These are phyloP conservation scores for Colletotrichum zoysiae DNA, from an alignment of 2,329 filamentous ascomycete species.

Conservation along the genomic window DNA sequence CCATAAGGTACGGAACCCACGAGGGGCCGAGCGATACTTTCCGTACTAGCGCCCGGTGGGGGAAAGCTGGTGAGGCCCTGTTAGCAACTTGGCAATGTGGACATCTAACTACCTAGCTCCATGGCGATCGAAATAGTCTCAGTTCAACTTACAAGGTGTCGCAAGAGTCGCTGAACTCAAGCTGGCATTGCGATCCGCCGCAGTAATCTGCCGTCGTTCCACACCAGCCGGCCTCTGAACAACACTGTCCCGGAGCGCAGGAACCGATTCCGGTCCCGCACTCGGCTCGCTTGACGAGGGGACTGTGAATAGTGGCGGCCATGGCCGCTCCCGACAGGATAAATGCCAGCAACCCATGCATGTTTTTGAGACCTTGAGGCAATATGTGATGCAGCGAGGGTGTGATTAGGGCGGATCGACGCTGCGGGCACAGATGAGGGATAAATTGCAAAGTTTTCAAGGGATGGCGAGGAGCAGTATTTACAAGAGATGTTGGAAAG, in stretches of 20 bases:
- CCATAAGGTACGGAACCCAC: constrained; percentile 55
- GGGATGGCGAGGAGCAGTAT: constrained; percentile 31
- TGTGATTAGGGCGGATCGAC: constrained; percentile 37
- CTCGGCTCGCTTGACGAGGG: constrained; percentile 41
- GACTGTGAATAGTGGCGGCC: constrained; percentile 35
- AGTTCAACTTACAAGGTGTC: constrained; percentile 54
- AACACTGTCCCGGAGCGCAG: constrained; percentile 51
- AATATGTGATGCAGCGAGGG: constrained; percentile 26
- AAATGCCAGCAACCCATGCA: constrained; percentile 36
- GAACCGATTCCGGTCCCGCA: constrained; percentile 54
- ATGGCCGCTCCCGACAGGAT: constrained; percentile 36
- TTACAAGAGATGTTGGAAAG: constrained; percentile 27
- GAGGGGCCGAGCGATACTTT: constrained; percentile 48
- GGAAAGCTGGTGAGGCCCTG: constrained; percentile 46
- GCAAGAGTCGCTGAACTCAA: constrained; percentile 56
- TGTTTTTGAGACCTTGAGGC: constrained; percentile 30
- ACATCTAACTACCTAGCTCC: not conserved
- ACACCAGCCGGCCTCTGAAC: constrained; percentile 55
- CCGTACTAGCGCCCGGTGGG: constrained; percentile 50
- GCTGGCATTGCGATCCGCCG: constrained; percentile 54
- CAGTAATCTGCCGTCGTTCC: constrained; percentile 53
- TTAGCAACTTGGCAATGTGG: constrained; percentile 2
- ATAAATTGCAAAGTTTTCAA: not conserved
- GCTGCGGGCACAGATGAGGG: constrained; percentile 26
- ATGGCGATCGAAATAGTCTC: not conserved